These are phyloP conservation scores for Begonia fuchsioides DNA, from an alignment of 306 rosid genomes.

Conservation along the genomic window DNA sequence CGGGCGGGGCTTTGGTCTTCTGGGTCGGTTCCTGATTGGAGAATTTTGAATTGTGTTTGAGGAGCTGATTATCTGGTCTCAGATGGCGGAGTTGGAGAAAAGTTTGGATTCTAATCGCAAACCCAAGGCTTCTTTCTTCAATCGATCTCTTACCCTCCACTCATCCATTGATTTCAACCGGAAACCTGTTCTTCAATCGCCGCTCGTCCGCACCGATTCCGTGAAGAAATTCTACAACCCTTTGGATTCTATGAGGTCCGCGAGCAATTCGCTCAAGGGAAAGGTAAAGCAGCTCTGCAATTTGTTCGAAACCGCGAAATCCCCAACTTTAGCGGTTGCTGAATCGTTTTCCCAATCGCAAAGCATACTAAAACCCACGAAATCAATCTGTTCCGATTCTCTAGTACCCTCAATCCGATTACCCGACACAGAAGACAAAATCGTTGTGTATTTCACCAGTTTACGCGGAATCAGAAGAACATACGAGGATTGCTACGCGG, in stretches of 20 bases:
- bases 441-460: conserved; percentile 72
- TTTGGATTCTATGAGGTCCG: conserved; percentile 42
- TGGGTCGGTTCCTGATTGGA: neutral
- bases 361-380: conserved; percentile 24
- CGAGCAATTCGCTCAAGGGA: conserved; percentile 45
- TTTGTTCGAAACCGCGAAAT: conserved; percentile 40
- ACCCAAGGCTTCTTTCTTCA: conserved; percentile 49
- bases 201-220: conserved; percentile 46
- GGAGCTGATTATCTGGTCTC: conserved; percentile 6
- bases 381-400: conserved; percentile 24
- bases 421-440: conserved; percentile 54
- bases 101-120: conserved; percentile 24
- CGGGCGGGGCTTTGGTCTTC: too few species aligned
- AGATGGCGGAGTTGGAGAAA: conserved; percentile 33
- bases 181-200: conserved; percentile 23
- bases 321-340: conserved; percentile 7
- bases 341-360: conserved; percentile 17
- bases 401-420: conserved; percentile 27
- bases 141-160: conserved; percentile 49
- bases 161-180: conserved; percentile 18
- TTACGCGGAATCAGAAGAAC: conserved; percentile 79
- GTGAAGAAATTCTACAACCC: conserved; percentile 35
- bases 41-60: neutral
- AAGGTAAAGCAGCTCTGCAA: conserved; percentile 69
- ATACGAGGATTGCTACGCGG: conserved; percentile 80